phyloP scores from a whole-genome alignment of 768 basidiomycete genomes.

The Scleroderma citrinum region DNA sequence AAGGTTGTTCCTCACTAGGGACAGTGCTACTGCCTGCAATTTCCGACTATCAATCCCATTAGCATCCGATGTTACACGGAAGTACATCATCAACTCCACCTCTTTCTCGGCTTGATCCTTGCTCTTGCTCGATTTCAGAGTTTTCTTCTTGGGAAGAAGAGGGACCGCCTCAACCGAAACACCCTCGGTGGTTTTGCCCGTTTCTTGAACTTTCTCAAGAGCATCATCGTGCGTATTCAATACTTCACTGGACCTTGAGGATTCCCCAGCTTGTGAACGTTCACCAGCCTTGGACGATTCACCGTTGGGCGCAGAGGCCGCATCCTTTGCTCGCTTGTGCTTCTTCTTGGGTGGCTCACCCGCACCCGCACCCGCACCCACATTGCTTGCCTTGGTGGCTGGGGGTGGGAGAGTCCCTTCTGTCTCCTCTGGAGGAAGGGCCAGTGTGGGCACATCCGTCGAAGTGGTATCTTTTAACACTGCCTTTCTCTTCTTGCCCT shows the following conservation, averaged over 20 bases:
- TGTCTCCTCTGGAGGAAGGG: not conserved
- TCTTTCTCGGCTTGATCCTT: not conserved
- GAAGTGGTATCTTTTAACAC: constrained; percentile 5
- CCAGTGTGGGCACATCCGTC: not conserved
- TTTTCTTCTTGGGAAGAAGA: constrained; percentile 5
- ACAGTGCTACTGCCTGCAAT: not conserved
- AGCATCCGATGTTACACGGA: not conserved
- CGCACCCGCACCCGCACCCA: no score
- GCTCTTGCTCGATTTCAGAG: not conserved
- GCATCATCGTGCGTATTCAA: not conserved
- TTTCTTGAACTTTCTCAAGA: not conserved
- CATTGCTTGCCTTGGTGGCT: no score
- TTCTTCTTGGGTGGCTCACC: constrained; percentile 2
- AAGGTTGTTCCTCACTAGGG: not conserved
- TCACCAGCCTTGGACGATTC: not conserved
- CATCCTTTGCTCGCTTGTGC: not conserved
- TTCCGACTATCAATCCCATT: not conserved
- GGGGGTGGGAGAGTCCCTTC: not conserved
- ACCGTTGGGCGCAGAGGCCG: not conserved
- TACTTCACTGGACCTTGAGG: not conserved
- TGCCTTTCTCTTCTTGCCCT: constrained; percentile 8
- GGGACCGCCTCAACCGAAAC: not conserved
- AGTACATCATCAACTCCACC: not conserved
- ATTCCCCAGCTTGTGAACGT: not conserved
- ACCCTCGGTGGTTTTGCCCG: not conserved